Evolutionary conservation across 305 asterid genomes (phyloP), one percentile per base, ranked within the genome.

Genomic region (Fraxinus nigra): DNA sequence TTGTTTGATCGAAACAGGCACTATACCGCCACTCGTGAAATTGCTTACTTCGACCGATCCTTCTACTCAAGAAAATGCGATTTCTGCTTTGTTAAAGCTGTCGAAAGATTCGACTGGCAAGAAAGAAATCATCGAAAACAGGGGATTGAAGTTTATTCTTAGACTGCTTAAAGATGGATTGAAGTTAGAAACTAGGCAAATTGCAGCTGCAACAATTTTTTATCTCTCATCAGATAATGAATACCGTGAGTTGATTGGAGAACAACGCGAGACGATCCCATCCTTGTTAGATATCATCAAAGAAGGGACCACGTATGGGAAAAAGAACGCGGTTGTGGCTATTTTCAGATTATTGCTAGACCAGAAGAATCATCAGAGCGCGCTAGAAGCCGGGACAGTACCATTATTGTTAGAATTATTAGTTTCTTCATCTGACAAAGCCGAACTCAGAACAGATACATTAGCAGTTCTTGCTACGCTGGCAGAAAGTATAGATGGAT

Each of bases 291-390:
- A 85, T 20, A 74, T 93, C 56, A 86, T 93, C 78, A 77, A 70
- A 51, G 79, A 87, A 7, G 98, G 98, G 73, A 87, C 90, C 0
- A 77, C 85, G 1, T 89, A 92, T 10, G 97, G 97, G 22, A 89
- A 90, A 82, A 93, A 91, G 85, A 93, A 93, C 26, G 88, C 98
- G 0, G 86, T 93, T 0, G 94, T 89, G 11, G 94, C 95, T 0
- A 80, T 91, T 26, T 92, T 92, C 54, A 93, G 92, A 2, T 77
- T 93, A 10, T 87, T 90, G 4, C 70, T 92, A n/a, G 51, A 86
- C 82, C 89, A 77, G 75, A 78, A 79, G 35, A 92, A 92, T 75
- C 90, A 89, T 20, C 84, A 84, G 3, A 86, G 78, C 46, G 93
- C 90, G 0, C 63, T 94, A 37, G 84, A 65, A 7, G 90, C 91